A percentile compares a stretch with the other conserved stretches of the same genome.
Conservation (phyloP, 371 early-diverging fungal species). For the Mortierella sp. region DNA sequence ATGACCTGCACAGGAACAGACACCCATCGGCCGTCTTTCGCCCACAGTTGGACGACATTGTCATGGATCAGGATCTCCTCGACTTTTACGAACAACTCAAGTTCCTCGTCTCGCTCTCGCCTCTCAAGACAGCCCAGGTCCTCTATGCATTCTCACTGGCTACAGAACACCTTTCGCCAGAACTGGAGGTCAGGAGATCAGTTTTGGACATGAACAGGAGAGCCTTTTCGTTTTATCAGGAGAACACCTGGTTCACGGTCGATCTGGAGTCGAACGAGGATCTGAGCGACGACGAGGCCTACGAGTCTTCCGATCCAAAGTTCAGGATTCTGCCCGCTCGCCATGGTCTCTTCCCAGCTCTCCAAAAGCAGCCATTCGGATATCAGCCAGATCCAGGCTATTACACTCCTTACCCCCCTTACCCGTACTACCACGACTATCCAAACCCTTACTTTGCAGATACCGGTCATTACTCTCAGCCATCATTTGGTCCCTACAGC, state of each 20-base stretch:
- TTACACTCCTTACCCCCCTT: conserved; percentile 15
- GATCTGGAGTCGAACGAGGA: conserved; percentile 43
- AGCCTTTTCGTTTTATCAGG: conserved; percentile 54
- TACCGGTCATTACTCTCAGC: conserved; percentile 11
- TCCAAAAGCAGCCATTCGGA: conserved; percentile 29
- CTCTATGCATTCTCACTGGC: conserved; percentile 55
- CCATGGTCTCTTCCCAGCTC: conserved; percentile 46
- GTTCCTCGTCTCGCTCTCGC: conserved; percentile 51
- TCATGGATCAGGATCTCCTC: conserved; percentile 53
- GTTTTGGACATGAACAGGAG: conserved; percentile 45
- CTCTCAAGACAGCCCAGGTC: conserved; percentile 53
- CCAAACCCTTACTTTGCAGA: conserved; percentile 9
- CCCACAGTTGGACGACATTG: conserved; percentile 53
- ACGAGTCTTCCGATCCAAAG: conserved; percentile 30
- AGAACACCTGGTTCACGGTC: conserved; percentile 56
- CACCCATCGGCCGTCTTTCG: conserved; percentile 45
- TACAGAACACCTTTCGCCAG: conserved; percentile 46
- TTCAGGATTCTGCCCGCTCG: conserved; percentile 46
- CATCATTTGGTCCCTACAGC: background rate
- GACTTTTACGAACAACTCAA: conserved; percentile 53
- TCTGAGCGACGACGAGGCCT: conserved; percentile 32
- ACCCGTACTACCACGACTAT: conserved; percentile 21
- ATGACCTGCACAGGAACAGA: background rate
- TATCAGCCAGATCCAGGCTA: background rate
- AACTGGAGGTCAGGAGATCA: conserved; percentile 37